Base-by-base conservation (phyloP, 2,329 filamentous ascomycete species). In the Fusarium sp. region DNA sequence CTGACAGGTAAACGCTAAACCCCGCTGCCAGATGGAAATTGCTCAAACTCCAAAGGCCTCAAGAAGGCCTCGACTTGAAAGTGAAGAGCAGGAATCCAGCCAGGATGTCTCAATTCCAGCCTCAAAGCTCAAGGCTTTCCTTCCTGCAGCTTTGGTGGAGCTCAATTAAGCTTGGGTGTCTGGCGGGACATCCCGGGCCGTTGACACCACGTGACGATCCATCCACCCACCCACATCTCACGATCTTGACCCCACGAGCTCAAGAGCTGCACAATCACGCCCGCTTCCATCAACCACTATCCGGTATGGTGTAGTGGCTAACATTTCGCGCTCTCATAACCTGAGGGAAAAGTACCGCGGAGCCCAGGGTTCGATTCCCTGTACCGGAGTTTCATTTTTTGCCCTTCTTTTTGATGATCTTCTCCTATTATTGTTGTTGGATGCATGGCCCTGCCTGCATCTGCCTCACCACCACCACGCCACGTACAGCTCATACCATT, bases 291-390 rank as follows among this genome's bases (percentile, higher is more conserved):
- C 35, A 58, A 58, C 10, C 20, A 58, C 30, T 17, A 58, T 80
- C 78, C 78, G 78, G 78, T 80, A 79, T 80, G 79, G 79, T 80
- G 79, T 80, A 80, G 78, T 80, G 79, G 79, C 78, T 78, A 80
- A 80, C 79, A 80, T 80, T 80, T 80, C 78, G 77, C 79, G 79
- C 79, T 80, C 79, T 80, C 79, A 73, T 71, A 57, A 57, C 32
- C 8, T 32, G 52, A 57, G 52, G 33, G 52, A 57, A 12, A 10
- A 20, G 27, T 25, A 35, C 52, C 52, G 52, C 52, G 52, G 52
- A 57, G 52, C 52, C 52, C 52, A 57, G 47, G 37, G 47, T 54
- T 61, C 54, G 32, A 47, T 47, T 54, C 40, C 58, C 40, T 30
- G 12, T 56, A 63, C 58, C 58, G 60, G 37, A 38, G 60, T 4